Evolutionary conservation across 106 monocot species (phyloP).

Genomic region (Vanilla planifolia): DNA sequence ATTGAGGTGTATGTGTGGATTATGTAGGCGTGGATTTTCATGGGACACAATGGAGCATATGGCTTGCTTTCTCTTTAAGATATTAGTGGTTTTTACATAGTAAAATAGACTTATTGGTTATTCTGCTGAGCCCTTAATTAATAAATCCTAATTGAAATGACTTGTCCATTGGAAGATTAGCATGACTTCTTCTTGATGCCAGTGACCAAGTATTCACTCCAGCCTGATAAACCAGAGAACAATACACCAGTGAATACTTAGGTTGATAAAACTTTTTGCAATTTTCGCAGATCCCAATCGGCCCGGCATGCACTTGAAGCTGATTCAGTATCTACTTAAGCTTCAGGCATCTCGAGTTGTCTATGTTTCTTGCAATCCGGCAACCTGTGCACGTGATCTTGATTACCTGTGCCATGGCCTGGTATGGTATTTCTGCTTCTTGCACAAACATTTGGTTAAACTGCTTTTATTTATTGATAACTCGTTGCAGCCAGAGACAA

Average conservation of each 20-base stretch:
- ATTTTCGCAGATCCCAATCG: slow-evolving; percentile 83
- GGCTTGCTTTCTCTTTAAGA: too few relatives aligned
- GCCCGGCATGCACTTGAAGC: slow-evolving; percentile 93
- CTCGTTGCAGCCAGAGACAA: slow-evolving; percentile 45
- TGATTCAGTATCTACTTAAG: slow-evolving; percentile 79
- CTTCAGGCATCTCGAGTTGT: slow-evolving; percentile 56
- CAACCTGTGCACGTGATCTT: slow-evolving; percentile 92
- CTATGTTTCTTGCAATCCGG: slow-evolving; percentile 94
- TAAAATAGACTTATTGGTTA: not conserved
- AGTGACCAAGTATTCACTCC: not conserved
- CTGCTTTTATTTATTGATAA: not conserved
- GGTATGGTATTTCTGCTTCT: slow-evolving; percentile 32
- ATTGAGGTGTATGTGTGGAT: too few relatives aligned
- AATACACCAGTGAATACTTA: not conserved
- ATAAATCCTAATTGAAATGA: too few relatives aligned
- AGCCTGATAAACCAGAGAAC: not conserved
- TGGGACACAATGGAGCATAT: too few relatives aligned
- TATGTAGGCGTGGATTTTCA: too few relatives aligned
- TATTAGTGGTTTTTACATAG: not conserved
- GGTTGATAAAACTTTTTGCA: not conserved
- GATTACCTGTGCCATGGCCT: slow-evolving; percentile 92
- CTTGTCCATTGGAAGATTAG: not conserved
- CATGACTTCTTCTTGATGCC: not conserved
- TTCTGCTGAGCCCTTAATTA: too few relatives aligned
- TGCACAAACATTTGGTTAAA: not conserved